Percentiles rank a stretch among this genome's conserved stretches.
These are phyloP conservation scores for Vachellia pachyceras DNA, from an alignment of 306 rosid species.

Conservation along the genomic window DNA sequence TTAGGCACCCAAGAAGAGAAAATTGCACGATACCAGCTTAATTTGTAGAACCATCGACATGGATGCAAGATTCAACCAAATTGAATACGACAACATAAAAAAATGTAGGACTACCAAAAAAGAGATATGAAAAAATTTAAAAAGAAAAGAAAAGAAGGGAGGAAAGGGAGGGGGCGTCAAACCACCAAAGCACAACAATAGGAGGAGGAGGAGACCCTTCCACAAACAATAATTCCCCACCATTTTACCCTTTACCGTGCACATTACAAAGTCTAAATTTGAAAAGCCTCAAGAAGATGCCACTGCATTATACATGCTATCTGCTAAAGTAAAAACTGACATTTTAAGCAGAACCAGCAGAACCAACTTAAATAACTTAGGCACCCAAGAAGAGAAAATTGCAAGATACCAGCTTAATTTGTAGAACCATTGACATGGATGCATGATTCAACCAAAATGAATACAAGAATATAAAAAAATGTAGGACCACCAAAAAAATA, in stretches of 20 bases:
- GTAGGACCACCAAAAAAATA: slow-evolving; percentile 13
- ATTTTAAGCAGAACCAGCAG: slow-evolving; percentile 21
- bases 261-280: slow-evolving; percentile 17
- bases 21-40: slow-evolving; percentile 2
- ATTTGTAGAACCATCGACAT: slow-evolving; percentile 19
- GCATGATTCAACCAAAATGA: slow-evolving; percentile 16
- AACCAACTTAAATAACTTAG: slow-evolving; percentile 12
- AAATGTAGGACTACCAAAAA: slow-evolving; percentile 17
- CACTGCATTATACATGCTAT: background rate
- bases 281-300: slow-evolving; percentile 17
- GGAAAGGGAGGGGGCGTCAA: background rate
- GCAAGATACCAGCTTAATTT: slow-evolving; percentile 1
- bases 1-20: slow-evolving; percentile 1
- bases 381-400: slow-evolving; percentile 5
- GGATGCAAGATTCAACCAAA: slow-evolving; percentile 13
- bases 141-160: background rate
- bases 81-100: slow-evolving; percentile 16
- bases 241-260: slow-evolving; percentile 7
- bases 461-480: slow-evolving; percentile 12
- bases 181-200: background rate
- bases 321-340: slow-evolving; percentile 8
- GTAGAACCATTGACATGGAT: slow-evolving; percentile 25
- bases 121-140: background rate
- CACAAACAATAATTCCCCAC: background rate
- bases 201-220: slow-evolving; percentile 7